phyloP scores from a whole-genome alignment of 2,329 filamentous ascomycete genomes.

The Lachnellula cervina region DNA sequence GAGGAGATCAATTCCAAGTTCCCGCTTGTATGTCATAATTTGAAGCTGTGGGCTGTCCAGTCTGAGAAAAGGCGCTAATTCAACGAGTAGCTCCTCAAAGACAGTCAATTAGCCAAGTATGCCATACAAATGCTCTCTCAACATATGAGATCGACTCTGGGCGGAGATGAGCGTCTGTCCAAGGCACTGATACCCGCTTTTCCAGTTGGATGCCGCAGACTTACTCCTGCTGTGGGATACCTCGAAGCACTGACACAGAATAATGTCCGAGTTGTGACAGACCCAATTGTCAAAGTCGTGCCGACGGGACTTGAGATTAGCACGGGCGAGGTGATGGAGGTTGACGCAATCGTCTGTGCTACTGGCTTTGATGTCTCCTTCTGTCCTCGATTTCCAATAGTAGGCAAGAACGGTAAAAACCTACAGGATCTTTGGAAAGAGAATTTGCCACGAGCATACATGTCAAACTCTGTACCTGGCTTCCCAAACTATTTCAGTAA shows the following conservation, averaged over 20 bases:
- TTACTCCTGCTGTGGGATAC: conserved; percentile 37
- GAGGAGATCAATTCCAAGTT: conserved; percentile 23
- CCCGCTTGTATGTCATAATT: conserved; percentile 27
- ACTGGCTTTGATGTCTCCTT: conserved; percentile 31
- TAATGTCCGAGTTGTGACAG: conserved; percentile 35
- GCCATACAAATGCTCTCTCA: conserved; percentile 18
- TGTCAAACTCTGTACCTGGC: conserved; percentile 27
- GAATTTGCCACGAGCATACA: conserved; percentile 28
- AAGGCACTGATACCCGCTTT: conserved; percentile 40
- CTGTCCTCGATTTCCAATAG: conserved; percentile 22
- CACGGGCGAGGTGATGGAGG: conserved; percentile 22
- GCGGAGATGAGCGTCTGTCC: conserved; percentile 46
- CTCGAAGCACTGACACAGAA: conserved; percentile 32
- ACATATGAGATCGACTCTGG: conserved; percentile 45
- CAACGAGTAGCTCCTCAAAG: conserved; percentile 31
- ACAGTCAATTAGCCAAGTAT: conserved; percentile 4
- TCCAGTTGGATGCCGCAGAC: conserved; percentile 37
- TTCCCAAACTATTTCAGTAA: conserved; percentile 30
- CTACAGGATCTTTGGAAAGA: conserved; percentile 27
- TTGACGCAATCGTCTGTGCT: conserved; percentile 36
- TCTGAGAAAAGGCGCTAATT: conserved; percentile 28
- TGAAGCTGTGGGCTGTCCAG: not conserved
- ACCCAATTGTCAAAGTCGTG: conserved; percentile 41
- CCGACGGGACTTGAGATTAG: conserved; percentile 31
- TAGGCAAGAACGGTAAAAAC: conserved; percentile 22